Base-by-base conservation (phyloP, 257 asterid species). In the Asclepias syriaca region DNA sequence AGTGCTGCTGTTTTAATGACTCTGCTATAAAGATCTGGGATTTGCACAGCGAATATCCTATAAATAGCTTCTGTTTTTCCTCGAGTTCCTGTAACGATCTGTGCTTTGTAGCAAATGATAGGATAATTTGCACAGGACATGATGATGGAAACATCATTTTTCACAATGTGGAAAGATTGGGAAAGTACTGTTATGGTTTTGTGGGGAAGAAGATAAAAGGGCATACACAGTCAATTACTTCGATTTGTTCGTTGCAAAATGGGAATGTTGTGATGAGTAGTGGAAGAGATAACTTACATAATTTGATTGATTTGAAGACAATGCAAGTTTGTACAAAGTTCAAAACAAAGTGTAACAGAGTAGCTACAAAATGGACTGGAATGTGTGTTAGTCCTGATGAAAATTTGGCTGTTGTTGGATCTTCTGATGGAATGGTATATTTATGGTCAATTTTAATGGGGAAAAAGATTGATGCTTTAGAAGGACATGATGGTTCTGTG, bases 181-280 rank as follows among this genome's bases (percentile, higher is more conserved):
- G 3, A 51, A 51, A 19, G 21, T 8, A 16, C 60, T 24, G 6
- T 18, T 21, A 27, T 6, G 32, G 45, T 13, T 2, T 10, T 11
- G 46, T 29, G 6, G 64, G 70, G 24, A 45, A 46, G 46, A 61
- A 46, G 46, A 61, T 49, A 21, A 32, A 16, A 37, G 70, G 21
- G 5, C 76, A 72, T 37, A 61, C 51, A 12, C 76, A 61, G 34
- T n/a, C 76, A 6, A n/a, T 72, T 10, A 72, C 70, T 61, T 72
- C 70, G 49, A 46, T 60, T 5, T 48, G 76, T 61, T 61, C 76
- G 61, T 15, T 72, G 48, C 76, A 72, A 7, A 63, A 48, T 61
- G 76, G 70, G 61, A 72, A 72, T 49, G 63, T 72, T 72, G 50
- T 61, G 76, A 58, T 72, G 76, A 61, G 10, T 2, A 72, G 76